phyloP scores from a whole-genome alignment of 148 eudicot genomes.

The Dianthus caryophyllus region DNA sequence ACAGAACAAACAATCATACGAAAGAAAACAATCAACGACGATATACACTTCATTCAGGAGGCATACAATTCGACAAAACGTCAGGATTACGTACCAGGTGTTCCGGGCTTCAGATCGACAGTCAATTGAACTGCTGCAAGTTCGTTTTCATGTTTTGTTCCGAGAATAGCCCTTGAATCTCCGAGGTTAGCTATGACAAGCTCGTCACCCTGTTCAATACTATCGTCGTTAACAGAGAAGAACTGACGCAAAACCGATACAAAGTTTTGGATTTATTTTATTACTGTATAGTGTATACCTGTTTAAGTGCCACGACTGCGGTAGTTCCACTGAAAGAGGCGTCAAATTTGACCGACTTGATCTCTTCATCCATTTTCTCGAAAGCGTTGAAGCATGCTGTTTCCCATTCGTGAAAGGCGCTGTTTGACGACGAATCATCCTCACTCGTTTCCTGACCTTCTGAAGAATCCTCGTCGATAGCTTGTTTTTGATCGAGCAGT shows the following conservation, averaged over 20 bases:
- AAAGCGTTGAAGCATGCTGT: conserved; percentile 22
- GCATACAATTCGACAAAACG: neutral
- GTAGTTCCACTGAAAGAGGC: conserved; percentile 29
- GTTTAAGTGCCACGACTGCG: conserved; percentile 26
- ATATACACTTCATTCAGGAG: neutral
- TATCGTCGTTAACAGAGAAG: conserved; percentile 3
- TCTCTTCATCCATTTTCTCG: conserved; percentile 25
- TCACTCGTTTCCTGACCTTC: conserved; percentile 9
- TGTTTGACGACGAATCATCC: conserved; percentile 15
- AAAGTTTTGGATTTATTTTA: neutral
- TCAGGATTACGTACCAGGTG: conserved; percentile 46
- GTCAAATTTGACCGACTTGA: conserved; percentile 16
- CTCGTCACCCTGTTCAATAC: conserved; percentile 53
- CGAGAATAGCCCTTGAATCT: conserved; percentile 89
- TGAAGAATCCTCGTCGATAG: neutral
- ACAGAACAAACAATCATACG: neutral
- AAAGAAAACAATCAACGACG: neutral
- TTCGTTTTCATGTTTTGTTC: conserved; percentile 49
- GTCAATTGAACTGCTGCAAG: conserved; percentile 68
- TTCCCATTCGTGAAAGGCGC: conserved; percentile 13
- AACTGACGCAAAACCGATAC: neutral
- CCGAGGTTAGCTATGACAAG: conserved; percentile 85
- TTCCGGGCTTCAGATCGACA: conserved; percentile 75
- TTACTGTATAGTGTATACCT: conserved; percentile 25
- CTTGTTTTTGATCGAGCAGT: conserved; percentile 26